Evolutionary conservation across 805 yeast species (phyloP).

Genomic region (Candida koratica): DNA sequence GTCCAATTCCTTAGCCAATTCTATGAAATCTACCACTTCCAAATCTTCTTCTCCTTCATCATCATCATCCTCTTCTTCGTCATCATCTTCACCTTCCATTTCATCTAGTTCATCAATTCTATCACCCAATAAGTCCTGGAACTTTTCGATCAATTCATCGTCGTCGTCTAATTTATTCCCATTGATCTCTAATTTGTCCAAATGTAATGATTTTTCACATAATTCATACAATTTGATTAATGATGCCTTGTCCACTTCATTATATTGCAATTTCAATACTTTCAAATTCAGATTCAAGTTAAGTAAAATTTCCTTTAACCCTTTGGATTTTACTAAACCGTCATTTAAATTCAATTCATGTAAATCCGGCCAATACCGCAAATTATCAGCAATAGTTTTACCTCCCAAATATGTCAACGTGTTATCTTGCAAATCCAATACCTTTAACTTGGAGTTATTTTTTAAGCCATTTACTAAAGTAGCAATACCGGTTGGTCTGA

Average conservation of each 20-base stretch:
- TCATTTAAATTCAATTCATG: constrained; percentile 84
- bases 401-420: constrained; percentile 81
- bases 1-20: constrained; percentile 53
- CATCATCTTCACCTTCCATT: constrained; percentile 76
- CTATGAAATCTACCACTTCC: constrained; percentile 30
- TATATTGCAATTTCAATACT: constrained; percentile 11
- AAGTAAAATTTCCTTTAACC: constrained; percentile 49
- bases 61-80: constrained; percentile 60
- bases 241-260: constrained; percentile 47
- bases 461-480: constrained; percentile 64
- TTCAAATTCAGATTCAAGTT: constrained; percentile 1
- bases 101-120: constrained; percentile 91
- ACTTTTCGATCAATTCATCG: constrained; percentile 58
- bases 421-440: constrained; percentile 89
- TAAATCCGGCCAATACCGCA: constrained; percentile 63
- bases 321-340: constrained; percentile 76
- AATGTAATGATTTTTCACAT: constrained; percentile 52
- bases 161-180: constrained; percentile 95
- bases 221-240: constrained; percentile 57
- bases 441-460: constrained; percentile 54
- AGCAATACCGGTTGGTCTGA: constrained; percentile 88
- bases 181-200: constrained; percentile 74
- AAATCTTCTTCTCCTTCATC: constrained; percentile 54
- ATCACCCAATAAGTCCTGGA: constrained; percentile 59
- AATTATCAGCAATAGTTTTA: constrained; percentile 36